Percentiles rank a stretch among this genome's conserved stretches.
Evolutionary conservation across 345 rosid species (phyloP).

Genomic region (Anastatica hierochuntica): DNA sequence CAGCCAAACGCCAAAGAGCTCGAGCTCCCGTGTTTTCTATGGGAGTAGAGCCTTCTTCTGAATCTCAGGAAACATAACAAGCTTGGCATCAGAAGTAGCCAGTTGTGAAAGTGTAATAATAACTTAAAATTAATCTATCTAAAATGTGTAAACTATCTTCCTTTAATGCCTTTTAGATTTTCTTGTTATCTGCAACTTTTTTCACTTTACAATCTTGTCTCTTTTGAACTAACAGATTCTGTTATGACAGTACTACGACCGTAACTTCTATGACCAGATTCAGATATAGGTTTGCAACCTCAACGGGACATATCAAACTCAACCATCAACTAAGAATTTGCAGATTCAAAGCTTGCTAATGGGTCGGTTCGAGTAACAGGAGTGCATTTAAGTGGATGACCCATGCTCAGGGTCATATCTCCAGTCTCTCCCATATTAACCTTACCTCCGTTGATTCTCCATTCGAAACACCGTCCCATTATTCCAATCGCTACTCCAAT

Average conservation of each 20-base stretch:
- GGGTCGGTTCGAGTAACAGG: conserved; percentile 26
- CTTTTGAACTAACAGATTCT: not conserved
- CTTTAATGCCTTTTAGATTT: conserved; percentile 14
- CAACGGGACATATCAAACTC: not conserved
- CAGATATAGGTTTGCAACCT: no score
- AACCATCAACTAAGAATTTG: conserved; percentile 3
- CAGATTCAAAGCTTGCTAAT: conserved; percentile 1
- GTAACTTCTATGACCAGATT: not conserved
- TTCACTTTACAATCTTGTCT: not conserved
- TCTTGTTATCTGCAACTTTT: conserved; percentile 10
- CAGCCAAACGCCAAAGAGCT: conserved; percentile 51
- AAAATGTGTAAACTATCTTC: no score
- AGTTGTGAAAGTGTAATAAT: conserved; percentile 17
- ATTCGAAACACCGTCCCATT: conserved; percentile 27
- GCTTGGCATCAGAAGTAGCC: conserved; percentile 22
- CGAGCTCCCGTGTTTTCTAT: conserved; percentile 78
- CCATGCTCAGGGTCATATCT: conserved; percentile 20
- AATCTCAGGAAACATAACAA: no score
- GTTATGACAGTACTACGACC: no score
- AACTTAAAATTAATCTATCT: no score
- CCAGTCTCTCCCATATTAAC: conserved; percentile 19
- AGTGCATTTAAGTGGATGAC: conserved; percentile 15
- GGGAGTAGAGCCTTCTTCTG: conserved; percentile 97
- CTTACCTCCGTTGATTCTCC: conserved; percentile 9
- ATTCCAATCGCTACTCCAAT: conserved; percentile 16